These are phyloP conservation scores for Dichotomopilus funicola DNA, from an alignment of 2,329 filamentous ascomycete species.

Conservation along the genomic window DNA sequence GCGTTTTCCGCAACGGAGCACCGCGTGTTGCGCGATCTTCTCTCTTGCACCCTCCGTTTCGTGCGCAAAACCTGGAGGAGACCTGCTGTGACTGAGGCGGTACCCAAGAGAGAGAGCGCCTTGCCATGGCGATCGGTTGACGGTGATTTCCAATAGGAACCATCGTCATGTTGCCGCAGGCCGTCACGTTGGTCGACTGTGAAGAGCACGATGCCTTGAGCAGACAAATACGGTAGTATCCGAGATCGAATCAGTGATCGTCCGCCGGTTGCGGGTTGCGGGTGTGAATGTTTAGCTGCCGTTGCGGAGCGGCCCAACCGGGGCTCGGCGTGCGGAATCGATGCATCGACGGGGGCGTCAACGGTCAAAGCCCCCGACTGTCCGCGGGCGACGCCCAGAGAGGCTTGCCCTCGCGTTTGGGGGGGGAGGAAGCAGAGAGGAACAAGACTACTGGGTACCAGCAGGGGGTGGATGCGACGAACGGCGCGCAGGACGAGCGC, in stretches of 20 bases:
- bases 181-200: slow-evolving; percentile 3
- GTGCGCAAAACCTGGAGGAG: neutral
- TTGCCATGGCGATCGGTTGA: slow-evolving; percentile 2
- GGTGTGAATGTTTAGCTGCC: slow-evolving; percentile 9
- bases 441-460: slow-evolving; percentile 15
- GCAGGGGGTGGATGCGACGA: slow-evolving; percentile 9
- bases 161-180: slow-evolving; percentile 5
- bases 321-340: neutral
- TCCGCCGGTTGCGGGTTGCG: slow-evolving; percentile 13
- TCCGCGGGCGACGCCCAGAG: neutral
- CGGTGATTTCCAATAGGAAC: slow-evolving; percentile 12
- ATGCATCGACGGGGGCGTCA: slow-evolving; percentile 8
- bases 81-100: slow-evolving; percentile 13
- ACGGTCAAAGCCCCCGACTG: neutral
- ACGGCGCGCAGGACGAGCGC: slow-evolving; percentile 10
- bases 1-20: neutral
- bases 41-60: slow-evolving; percentile 12
- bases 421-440: neutral
- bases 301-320: slow-evolving; percentile 5
- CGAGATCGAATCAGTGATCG: slow-evolving; percentile 27
- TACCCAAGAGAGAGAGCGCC: slow-evolving; percentile 12
- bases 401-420: neutral
- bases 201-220: slow-evolving; percentile 3
- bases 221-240: slow-evolving; percentile 19
- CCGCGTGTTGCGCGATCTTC: slow-evolving; percentile 1